These are phyloP conservation scores for Colletotrichum cereale DNA, from an alignment of 2,329 filamentous ascomycete species.

Conservation along the genomic window DNA sequence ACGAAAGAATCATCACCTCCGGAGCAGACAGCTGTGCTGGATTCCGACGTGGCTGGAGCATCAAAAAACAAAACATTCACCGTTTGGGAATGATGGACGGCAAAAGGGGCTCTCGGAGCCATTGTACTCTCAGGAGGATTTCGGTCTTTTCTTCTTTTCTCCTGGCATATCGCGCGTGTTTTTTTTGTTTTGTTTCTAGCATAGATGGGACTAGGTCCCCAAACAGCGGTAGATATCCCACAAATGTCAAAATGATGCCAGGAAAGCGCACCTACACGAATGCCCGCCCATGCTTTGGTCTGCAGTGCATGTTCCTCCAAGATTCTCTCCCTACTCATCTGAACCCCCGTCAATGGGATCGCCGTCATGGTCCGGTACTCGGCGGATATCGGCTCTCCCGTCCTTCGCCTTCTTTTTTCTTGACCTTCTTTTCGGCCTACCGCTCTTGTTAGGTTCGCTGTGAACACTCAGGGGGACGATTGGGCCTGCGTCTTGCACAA, in stretches of 20 bases:
- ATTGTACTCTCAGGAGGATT: constrained; percentile 3
- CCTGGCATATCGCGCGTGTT: constrained; percentile 27
- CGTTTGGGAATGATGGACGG: not conserved
- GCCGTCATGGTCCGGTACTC: constrained; percentile 31
- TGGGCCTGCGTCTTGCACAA: not conserved
- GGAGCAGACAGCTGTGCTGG: constrained; percentile 28
- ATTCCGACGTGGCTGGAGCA: constrained; percentile 4
- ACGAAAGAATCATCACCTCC: constrained; percentile 5
- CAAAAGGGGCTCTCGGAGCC: not conserved
- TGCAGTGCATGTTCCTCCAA: not conserved
- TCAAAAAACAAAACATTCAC: constrained; percentile 11
- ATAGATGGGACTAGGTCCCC: constrained; percentile 34
- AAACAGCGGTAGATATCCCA: constrained; percentile 38
- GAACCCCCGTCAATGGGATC: constrained; percentile 39
- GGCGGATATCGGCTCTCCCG: constrained; percentile 34
- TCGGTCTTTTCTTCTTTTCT: constrained; percentile 8
- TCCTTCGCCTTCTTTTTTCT: constrained; percentile 25
- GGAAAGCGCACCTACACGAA: not conserved
- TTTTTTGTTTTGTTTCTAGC: constrained; percentile 2
- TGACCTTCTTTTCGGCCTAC: not conserved
- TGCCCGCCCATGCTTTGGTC: not conserved
- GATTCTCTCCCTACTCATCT: constrained; percentile 4
- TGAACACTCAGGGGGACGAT: not conserved
- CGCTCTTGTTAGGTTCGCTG: constrained; percentile 1
- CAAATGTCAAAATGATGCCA: constrained; percentile 29